Percentiles rank a stretch among this genome's conserved stretches.
These are phyloP conservation scores for Mollisia scopiformis DNA, from an alignment of 2,329 filamentous ascomycete genomes.

Conservation along the genomic window DNA sequence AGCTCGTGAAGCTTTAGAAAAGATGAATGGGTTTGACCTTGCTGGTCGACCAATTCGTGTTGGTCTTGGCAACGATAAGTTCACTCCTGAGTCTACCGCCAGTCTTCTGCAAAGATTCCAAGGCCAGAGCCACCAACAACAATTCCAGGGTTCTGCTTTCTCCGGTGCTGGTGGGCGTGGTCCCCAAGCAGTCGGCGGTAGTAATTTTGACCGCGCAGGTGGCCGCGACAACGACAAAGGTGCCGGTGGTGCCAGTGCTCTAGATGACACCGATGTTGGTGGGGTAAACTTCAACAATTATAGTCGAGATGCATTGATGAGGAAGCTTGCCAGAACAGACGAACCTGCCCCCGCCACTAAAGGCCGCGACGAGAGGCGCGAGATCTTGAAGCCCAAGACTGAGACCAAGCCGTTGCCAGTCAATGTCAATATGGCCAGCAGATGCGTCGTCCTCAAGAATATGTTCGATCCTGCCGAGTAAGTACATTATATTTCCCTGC, in stretches of 20 bases:
- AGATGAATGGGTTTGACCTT: constrained; percentile 99
- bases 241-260: constrained; percentile 84
- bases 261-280: constrained; percentile 96
- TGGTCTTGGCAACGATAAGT: constrained; percentile 99
- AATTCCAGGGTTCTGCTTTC: constrained; percentile 88
- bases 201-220: constrained; percentile 86
- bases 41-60: constrained; percentile 97
- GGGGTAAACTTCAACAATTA: constrained; percentile 99
- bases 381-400: constrained; percentile 76
- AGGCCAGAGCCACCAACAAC: constrained; percentile 69
- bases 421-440: constrained; percentile 88
- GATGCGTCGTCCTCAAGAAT: constrained; percentile 92
- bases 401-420: constrained; percentile 79
- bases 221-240: constrained; percentile 88
- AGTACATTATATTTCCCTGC: constrained; percentile 42
- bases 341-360: constrained; percentile 68
- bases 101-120: constrained; percentile 92
- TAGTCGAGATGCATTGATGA: constrained; percentile 97
- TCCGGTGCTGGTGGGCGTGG: constrained; percentile 88
- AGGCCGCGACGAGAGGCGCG: constrained; percentile 61
- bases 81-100: constrained; percentile 94
- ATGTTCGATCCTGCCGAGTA: constrained; percentile 95
- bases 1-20: constrained; percentile 92
- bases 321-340: constrained; percentile 95
- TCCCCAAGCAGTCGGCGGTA: constrained; percentile 73